Conservation (phyloP, 108 stramenopile species). For the Conticribra guillardii region DNA sequence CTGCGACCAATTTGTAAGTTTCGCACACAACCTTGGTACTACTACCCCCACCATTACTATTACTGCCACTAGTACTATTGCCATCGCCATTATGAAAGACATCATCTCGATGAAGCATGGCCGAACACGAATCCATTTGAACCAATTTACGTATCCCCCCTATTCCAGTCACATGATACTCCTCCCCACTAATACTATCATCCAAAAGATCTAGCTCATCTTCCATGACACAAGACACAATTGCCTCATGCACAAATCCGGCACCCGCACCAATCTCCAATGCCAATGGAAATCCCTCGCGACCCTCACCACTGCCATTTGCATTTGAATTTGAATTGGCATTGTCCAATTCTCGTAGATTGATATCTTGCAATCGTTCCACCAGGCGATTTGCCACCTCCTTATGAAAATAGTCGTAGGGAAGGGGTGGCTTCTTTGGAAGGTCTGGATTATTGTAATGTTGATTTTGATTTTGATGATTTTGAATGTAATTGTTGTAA, state of each 20-base stretch:
- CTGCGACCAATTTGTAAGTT: slow-evolving; percentile 65
- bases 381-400: slow-evolving; percentile 80
- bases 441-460: background rate
- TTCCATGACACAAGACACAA: slow-evolving; percentile 24
- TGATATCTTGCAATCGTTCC: slow-evolving; percentile 87
- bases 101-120: slow-evolving; percentile 70
- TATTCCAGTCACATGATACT: slow-evolving; percentile 68
- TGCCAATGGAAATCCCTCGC: slow-evolving; percentile 71
- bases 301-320: too few relatives aligned
- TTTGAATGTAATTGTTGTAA: slow-evolving; percentile 2
- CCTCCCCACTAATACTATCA: slow-evolving; percentile 59
- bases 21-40: slow-evolving; percentile 54
- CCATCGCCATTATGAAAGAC: background rate
- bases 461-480: background rate
- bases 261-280: slow-evolving; percentile 81
- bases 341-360: slow-evolving; percentile 47
- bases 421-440: slow-evolving; percentile 7
- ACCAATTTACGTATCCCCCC: slow-evolving; percentile 86
- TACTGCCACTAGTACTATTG: background rate
- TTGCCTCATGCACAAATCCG: slow-evolving; percentile 70
- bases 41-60: slow-evolving; percentile 9
- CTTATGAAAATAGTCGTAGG: slow-evolving; percentile 81
- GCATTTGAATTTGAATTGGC: too few relatives aligned
- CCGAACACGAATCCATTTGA: slow-evolving; percentile 72
- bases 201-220: slow-evolving; percentile 41